A percentile compares a stretch with the other conserved stretches of the same genome.
phyloP scores from a whole-genome alignment of 2,329 filamentous ascomycete genomes.

The Epichloe elymi region DNA sequence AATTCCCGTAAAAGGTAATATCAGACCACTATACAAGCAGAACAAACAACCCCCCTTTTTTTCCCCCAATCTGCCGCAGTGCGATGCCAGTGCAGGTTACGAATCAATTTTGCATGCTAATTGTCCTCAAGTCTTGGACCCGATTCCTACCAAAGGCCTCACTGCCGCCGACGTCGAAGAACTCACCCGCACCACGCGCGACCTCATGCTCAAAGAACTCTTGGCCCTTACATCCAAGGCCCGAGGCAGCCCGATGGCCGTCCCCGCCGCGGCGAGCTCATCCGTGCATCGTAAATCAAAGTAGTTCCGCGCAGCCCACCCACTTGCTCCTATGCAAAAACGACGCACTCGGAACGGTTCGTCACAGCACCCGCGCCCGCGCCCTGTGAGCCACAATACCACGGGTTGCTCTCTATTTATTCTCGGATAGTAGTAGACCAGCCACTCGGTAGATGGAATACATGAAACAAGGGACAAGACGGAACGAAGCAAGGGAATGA shows the following conservation, averaged over 20 bases:
- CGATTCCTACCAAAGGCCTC: constrained; percentile 63
- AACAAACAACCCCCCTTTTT: too few species aligned
- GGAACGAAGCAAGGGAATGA: not conserved
- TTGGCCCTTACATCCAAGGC: constrained; percentile 38
- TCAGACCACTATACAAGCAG: constrained; percentile 6
- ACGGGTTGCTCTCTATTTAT: not conserved
- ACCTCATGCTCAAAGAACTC: constrained; percentile 62
- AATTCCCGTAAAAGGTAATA: constrained; percentile 63
- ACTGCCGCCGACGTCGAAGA: constrained; percentile 66
- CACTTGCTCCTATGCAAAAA: not conserved
- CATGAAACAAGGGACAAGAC: not conserved
- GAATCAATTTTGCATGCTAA: too few species aligned
- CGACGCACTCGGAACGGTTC: too few species aligned
- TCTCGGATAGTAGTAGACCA: not conserved
- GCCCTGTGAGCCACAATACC: too few species aligned
- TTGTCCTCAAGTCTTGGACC: constrained; percentile 51
- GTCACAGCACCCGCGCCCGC: too few species aligned
- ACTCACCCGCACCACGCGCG: constrained; percentile 52
- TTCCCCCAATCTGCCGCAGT: not conserved
- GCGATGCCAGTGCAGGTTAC: too few species aligned
- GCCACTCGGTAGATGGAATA: not conserved
- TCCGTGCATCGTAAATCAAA: constrained; percentile 14
- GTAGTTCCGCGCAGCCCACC: not conserved
- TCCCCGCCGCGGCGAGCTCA: constrained; percentile 19
- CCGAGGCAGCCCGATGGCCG: constrained; percentile 25